Conservation (phyloP, 441 rosid species). For the Jatropha podagrica region DNA sequence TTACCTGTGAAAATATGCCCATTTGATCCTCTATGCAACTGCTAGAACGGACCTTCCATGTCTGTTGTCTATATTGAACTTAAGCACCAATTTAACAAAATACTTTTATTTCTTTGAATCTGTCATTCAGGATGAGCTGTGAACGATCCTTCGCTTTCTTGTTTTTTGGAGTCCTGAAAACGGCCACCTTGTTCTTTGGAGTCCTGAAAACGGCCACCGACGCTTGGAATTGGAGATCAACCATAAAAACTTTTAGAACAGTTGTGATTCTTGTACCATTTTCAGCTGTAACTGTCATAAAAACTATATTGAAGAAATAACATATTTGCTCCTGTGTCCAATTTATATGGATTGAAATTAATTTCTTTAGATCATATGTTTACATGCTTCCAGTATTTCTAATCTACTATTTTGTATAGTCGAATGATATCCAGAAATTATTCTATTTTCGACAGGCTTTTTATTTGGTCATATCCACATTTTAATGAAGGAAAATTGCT, state of each 20-base stretch:
- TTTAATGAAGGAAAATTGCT: no score
- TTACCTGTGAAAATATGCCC: no score
- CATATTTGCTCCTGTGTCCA: background rate
- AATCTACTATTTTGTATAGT: no score
- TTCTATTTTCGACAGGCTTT: no score
- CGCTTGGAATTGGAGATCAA: background rate
- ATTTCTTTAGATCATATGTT: background rate
- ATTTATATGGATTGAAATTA: background rate
- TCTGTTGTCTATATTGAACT: background rate
- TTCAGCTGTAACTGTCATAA: background rate
- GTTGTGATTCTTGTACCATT: background rate
- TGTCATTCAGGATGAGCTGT: slow-evolving; percentile 23
- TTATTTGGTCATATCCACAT: no score
- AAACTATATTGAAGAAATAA: background rate
- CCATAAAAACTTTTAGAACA: background rate
- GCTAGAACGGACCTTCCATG: background rate
- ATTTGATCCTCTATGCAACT: background rate
- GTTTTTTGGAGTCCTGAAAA: background rate
- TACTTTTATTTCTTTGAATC: background rate
- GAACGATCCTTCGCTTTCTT: background rate
- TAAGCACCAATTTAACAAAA: background rate
- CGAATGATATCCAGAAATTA: no score
- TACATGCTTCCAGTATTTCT: no score
- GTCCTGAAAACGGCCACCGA: background rate
- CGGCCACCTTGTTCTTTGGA: background rate